Evolutionary conservation across 2,329 filamentous ascomycete genomes (phyloP), one percentile per base, ranked within the genome.

Genomic region (Nemania diffusa): DNA sequence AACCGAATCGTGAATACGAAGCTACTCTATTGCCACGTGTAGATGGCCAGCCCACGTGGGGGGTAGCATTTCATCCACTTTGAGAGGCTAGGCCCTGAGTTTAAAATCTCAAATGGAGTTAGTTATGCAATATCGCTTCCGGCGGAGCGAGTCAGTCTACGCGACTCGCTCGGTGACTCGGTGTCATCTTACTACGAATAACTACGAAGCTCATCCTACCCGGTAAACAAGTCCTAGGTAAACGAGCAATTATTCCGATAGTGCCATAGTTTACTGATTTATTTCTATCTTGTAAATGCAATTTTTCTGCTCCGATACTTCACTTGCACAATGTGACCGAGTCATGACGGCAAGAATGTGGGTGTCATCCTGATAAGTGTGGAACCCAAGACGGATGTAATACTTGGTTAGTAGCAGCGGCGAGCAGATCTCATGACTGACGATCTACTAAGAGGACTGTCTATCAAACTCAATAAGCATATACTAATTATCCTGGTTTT

Each of bases 331-430:
- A 37, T 58, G 24, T 51, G 40, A 58, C 55, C 50, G 62, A 62
- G 57, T 68, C 62, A 62, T 68, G 53, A 20, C 29, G 2, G 24
- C 40, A 9, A 44, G 17, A 27, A 9, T 17, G 32, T 64, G 64
- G 57, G 13, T 11, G 52, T 27, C 26, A 42, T 27, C 27, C 44
- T 42, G 34, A 29, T 46, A 51, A 46, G 51, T 20, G 56, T 51
- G 46, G 57, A 44, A 27, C 11, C 11, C 22, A 57, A 55, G 20
- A 44, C 13, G 20, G 44, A 5, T 48, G 22, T 24, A 4, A 24
- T 24, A 26, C 13, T 24, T 48, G 1, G 13, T 44, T n/a, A 44
- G 5, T 20, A 20, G 6, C n/a, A 17, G 40, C 17, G 9, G 34
- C 2, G 34, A 20, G 26, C 8, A 57, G 61, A 56, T 62, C 29